These are phyloP conservation scores for Porphyrellus sp. DNA, from an alignment of 1,284 basidiomycete genomes.

Conservation along the genomic window DNA sequence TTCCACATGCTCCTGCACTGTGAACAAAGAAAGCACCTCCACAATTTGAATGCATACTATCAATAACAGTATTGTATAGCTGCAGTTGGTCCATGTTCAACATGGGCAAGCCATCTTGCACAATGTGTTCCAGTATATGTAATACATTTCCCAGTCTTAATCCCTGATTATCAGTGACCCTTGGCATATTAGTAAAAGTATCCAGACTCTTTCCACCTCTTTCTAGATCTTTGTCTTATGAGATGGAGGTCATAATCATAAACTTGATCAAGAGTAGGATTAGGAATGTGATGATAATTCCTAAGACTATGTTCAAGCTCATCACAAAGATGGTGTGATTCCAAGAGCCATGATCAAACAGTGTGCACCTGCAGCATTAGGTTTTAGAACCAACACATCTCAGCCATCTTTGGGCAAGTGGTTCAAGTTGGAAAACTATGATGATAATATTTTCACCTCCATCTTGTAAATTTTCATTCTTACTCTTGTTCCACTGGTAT, in stretches of 20 bases:
- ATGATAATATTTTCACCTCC: background rate
- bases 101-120: background rate
- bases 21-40: background rate
- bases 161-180: too few species aligned
- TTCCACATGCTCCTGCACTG: background rate
- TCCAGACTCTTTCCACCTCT: background rate
- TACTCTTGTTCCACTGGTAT: too few species aligned
- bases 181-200: background rate
- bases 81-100: too few species aligned
- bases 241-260: background rate
- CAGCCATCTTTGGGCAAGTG: background rate
- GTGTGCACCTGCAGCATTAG: background rate
- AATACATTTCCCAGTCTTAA: background rate
- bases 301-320: constrained; percentile 16
- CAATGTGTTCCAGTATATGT: background rate
- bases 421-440: background rate
- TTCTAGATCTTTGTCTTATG: background rate
- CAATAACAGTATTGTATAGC: background rate
- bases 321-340: constrained; percentile 34
- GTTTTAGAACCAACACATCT: background rate
- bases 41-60: background rate
- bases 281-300: background rate
- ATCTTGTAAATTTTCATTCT: background rate
- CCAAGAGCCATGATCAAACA: too few species aligned
- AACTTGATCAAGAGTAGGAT: background rate